Percentiles rank a stretch among this genome's conserved stretches.
Conservation (phyloP, 768 basidiomycete genomes). For the Russula brevipes region DNA sequence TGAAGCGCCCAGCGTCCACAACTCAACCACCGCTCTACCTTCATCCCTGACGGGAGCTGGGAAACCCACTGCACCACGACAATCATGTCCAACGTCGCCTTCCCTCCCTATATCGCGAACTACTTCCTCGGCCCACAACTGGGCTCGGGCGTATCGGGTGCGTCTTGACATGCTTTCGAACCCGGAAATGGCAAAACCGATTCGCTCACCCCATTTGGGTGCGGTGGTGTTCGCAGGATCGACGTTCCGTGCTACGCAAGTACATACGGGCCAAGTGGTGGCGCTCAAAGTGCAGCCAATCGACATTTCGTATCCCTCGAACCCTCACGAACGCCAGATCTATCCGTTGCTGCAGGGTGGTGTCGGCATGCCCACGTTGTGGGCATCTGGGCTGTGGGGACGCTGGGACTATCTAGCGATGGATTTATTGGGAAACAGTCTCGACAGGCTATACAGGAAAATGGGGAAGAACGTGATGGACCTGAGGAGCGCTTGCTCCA, state of each 20-base stretch:
- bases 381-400: constrained; percentile 40
- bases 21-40: background rate
- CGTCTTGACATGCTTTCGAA: constrained; percentile 16
- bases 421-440: constrained; percentile 63
- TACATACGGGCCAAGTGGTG: constrained; percentile 54
- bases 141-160: constrained; percentile 73
- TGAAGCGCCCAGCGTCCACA: background rate
- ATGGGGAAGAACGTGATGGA: constrained; percentile 58
- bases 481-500: constrained; percentile 63
- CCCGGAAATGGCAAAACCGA: background rate
- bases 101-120: constrained; percentile 47
- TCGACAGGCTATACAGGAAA: constrained; percentile 56
- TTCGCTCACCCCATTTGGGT: no score
- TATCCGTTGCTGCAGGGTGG: constrained; percentile 70
- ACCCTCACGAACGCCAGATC: constrained; percentile 60
- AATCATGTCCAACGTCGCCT: constrained; percentile 11
- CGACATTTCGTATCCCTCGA: constrained; percentile 72
- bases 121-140: constrained; percentile 54
- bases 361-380: constrained; percentile 69
- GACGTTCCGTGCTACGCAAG: constrained; percentile 58
- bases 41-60: background rate
- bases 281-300: constrained; percentile 70
- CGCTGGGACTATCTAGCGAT: constrained; percentile 54
- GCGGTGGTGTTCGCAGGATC: constrained; percentile 46
- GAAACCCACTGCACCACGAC: background rate